Evolutionary conservation across 2,329 filamentous ascomycete species (phyloP).

Genomic region (Scolecobasidium constrictum): DNA sequence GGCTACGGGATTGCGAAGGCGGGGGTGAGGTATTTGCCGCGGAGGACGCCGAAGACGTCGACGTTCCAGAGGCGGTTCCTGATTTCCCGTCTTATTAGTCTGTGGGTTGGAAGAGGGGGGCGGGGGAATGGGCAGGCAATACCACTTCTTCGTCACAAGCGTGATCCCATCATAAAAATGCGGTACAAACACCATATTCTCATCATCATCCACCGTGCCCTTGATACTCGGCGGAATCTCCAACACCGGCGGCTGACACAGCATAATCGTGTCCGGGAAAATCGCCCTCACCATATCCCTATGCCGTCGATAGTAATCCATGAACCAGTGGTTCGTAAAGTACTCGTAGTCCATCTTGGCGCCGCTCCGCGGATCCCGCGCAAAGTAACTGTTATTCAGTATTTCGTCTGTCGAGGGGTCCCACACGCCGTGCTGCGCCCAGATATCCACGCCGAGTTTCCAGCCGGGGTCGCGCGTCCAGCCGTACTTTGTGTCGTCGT

Average conservation of each 20-base stretch:
- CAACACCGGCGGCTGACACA: slow-evolving; percentile 84
- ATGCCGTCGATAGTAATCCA: slow-evolving; percentile 74
- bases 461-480: slow-evolving; percentile 82
- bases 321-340: slow-evolving; percentile 86
- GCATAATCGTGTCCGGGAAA: slow-evolving; percentile 72
- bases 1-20: slow-evolving; percentile 91
- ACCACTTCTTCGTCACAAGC: slow-evolving; percentile 94
- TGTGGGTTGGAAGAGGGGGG: no score
- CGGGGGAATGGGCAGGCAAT: no score
- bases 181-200: slow-evolving; percentile 80
- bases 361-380: slow-evolving; percentile 63
- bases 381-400: slow-evolving; percentile 79
- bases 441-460: slow-evolving; percentile 89
- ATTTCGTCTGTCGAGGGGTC: slow-evolving; percentile 68
- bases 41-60: slow-evolving; percentile 83
- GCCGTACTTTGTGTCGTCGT: slow-evolving; percentile 79
- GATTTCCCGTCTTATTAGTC: no score
- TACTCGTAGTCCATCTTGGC: slow-evolving; percentile 66
- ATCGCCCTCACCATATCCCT: slow-evolving; percentile 61
- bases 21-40: slow-evolving; percentile 78
- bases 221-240: slow-evolving; percentile 86
- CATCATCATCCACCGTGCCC: slow-evolving; percentile 78
- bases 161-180: slow-evolving; percentile 98
- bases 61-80: slow-evolving; percentile 92
- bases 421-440: slow-evolving; percentile 97